Base-by-base conservation (phyloP, 139 green algal genomes). In the Tetraselmis striata region DNA sequence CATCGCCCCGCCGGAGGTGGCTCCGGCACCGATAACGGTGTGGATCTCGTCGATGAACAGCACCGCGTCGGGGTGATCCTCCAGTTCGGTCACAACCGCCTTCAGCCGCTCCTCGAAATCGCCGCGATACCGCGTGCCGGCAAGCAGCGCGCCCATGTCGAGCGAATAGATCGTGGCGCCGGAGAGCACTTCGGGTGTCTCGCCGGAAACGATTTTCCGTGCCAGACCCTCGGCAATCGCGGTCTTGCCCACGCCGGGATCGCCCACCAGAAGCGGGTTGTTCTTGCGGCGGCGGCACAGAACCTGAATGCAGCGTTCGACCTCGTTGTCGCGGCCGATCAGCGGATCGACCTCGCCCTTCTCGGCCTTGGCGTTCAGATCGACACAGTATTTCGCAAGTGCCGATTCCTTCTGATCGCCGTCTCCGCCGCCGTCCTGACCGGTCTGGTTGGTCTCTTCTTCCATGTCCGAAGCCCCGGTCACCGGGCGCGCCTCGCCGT, bases 31-130 rank as follows among this genome's bases (percentile, higher is more conserved):
- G 32, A 99, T 99, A 75, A 99, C 90, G 1, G 97, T 99, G 94
- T 99, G 97, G 28, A 99, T 92, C 90, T 98, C 93, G 87, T 97
- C 94, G 77, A 97, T 97, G 84, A 97, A 90, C 83, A 99, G 95
- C 81, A 99, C 99, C 86, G 99, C 99, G 79, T 99, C 93, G 59
- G 98, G 93, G 84, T 97, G 97, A 91, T 98, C 91, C 94, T 99
- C 99, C 90, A 99, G 98, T 92, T 99, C 97, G 45, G 99, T 95
- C 97, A 99, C 99, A 45, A 99, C 92, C 94, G 99, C 99, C 95
- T 99, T 99, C 45, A 99, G 90, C 25, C 97, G 93, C 94, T 99
- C 97, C 93, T 99, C 97, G 91, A 99, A 99, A 90, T 99, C 97
- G 78, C 97, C 97, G 30, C 97, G 93, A 89, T 99, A 99, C 94